Evolutionary conservation across 495 filamentous ascomycete genomes (phyloP).

Genomic region (Pyronema domesticum): DNA sequence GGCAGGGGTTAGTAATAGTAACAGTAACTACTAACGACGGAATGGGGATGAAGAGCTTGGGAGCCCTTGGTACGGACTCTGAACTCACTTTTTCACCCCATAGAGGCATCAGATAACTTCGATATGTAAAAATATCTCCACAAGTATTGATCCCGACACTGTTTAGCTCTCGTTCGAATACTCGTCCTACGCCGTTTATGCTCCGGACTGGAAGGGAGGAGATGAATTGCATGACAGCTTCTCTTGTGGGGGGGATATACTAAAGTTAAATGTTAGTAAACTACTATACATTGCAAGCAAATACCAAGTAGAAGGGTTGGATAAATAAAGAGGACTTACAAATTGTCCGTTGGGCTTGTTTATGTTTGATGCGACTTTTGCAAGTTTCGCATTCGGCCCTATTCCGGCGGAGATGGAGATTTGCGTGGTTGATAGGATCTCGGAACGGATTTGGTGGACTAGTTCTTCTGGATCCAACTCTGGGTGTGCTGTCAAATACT

Average conservation of each 20-base stretch:
- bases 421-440: slow-evolving; percentile 58
- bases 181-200: slow-evolving; percentile 82
- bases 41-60: too few species aligned
- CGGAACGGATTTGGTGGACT: slow-evolving; percentile 54
- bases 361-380: slow-evolving; percentile 84
- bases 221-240: slow-evolving; percentile 72
- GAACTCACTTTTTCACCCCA: slow-evolving; percentile 62
- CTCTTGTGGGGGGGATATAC: slow-evolving; percentile 47
- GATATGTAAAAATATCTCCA: slow-evolving; percentile 56
- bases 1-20: too few species aligned
- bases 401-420: slow-evolving; percentile 92
- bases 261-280: neutral
- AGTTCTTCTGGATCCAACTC: slow-evolving; percentile 49
- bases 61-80: too few species aligned
- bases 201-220: slow-evolving; percentile 62
- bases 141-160: slow-evolving; percentile 77
- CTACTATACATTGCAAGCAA: neutral
- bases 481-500: slow-evolving; percentile 53
- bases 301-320: neutral
- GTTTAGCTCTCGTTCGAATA: slow-evolving; percentile 81
- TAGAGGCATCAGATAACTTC: slow-evolving; percentile 31
- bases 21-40: too few species aligned
- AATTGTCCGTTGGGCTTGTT: slow-evolving; percentile 98
- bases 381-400: slow-evolving; percentile 70
- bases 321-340: slow-evolving; percentile 7